phyloP scores from a whole-genome alignment of 768 basidiomycete species.

The Tephrocybe sp. region DNA sequence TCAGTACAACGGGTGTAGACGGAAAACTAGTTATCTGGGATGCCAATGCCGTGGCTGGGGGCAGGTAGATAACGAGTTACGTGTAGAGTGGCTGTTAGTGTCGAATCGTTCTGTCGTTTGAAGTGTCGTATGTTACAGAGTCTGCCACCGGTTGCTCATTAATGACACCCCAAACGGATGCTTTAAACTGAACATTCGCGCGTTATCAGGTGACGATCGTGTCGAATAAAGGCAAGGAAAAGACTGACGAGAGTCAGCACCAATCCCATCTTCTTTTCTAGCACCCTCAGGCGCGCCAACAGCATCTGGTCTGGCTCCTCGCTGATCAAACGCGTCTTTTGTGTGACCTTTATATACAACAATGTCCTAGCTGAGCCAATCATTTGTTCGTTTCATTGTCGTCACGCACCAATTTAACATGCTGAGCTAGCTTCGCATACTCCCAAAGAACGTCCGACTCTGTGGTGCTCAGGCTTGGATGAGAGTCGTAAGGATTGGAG shows the following conservation, averaged over 20 bases:
- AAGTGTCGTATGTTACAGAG: constrained; percentile 19
- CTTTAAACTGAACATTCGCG: constrained; percentile 72
- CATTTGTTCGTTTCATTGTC: background rate
- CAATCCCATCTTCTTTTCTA: constrained; percentile 95
- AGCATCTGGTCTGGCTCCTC: constrained; percentile 79
- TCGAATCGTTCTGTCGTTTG: constrained; percentile 28
- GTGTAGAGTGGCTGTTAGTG: constrained; percentile 12
- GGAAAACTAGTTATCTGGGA: constrained; percentile 93
- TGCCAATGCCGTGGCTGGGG: constrained; percentile 53
- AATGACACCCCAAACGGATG: constrained; percentile 93
- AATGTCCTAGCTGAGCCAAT: background rate
- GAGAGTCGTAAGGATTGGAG: constrained; percentile 71
- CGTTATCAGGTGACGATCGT: constrained; percentile 31
- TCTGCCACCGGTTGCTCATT: constrained; percentile 63
- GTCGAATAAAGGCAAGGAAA: background rate
- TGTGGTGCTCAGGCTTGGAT: constrained; percentile 62
- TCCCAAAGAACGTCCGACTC: constrained; percentile 91
- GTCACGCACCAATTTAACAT: constrained; percentile 70
- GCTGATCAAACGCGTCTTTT: constrained; percentile 67
- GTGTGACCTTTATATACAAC: constrained; percentile 48
- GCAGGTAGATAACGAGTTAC: constrained; percentile 14
- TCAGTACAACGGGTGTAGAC: constrained; percentile 93
- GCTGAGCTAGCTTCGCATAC: constrained; percentile 83
- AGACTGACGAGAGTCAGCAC: constrained; percentile 83
- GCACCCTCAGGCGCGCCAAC: constrained; percentile 68